Evolutionary conservation across 768 basidiomycete species (phyloP), one percentile per base, ranked within the genome.

Genomic region (Amanita polypyramis): DNA sequence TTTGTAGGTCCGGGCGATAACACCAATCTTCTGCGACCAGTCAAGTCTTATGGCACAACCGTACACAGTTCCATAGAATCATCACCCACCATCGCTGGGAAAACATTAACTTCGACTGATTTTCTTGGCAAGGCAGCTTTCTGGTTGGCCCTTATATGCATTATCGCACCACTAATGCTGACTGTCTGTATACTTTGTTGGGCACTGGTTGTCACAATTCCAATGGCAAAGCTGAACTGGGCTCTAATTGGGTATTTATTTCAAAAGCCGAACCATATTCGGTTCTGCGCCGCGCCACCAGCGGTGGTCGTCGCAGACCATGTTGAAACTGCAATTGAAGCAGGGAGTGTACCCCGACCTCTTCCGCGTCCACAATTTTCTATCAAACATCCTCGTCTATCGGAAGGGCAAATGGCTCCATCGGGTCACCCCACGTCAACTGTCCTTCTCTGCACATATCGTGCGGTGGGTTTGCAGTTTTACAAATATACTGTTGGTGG

Each of bases 401-500:
- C 82, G 7, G 84, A 87, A 17, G 96, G 96, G 27, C 95, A 99
- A 65, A 72, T 77, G 1, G 93, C 95, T 0, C 96, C 96, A 3
- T 77, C 76, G 9, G 85, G 85, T 15, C 79, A 77, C n/a, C 83
- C 84, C 1, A 76, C 74, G 29, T 86, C 91, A 36, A 97, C 88
- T 0, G 87, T 99, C 5, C 70, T 99, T 21, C 77, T 99, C 23
- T 99, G 96, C 67, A 95, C 86, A 3, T 98, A 98, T 63, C 81
- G 82, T 19, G 96, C 96, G 1, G 73, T 82, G 45, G 96, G 95
- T 1, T 69, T 79, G 57, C 76, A 94, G 62, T 98, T 96, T 67
- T 97, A 89, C 84, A 99, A 99, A 73, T 99, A 99, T 62, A 99
- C 96, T 4, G 77, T 99, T 43, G 92, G 96, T 15, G 96, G 96